Base-by-base conservation (phyloP, 140 eudicot genomes). In the Senecio squalidus region DNA sequence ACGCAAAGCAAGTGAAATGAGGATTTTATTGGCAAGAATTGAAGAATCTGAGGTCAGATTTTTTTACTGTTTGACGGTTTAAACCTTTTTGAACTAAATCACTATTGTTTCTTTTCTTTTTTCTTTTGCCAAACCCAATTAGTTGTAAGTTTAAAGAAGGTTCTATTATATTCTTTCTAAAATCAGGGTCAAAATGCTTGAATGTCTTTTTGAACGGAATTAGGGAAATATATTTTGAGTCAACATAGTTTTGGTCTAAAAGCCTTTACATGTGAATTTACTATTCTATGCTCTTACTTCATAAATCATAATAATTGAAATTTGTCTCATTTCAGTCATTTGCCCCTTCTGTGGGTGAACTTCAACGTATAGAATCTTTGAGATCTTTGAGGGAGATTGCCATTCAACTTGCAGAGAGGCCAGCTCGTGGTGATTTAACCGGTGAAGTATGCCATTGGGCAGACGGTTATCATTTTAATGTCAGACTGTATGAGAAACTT, bases 401-500 rank as follows among this genome's bases (percentile, higher is more conserved):
- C 11, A 63, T 79, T 68, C 82, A 94, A 53, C 95, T 92, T 70
- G 99, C 99, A 60, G 99, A 92, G 75, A 88, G 99, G 70, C 93
- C 99, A 49, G 96, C 92, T 66, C 85, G 99, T 47, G 99, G 99
- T 82, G 99, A 92, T 73, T 69, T 92, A 82, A 92, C 99, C 25
- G 99, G 99, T 73, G 96, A 92, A 92, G 80, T 92, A 28, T 84
- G 99, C 74, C 99, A 92, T 63, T 92, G 96, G 96, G 99, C 96
- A 47, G 99, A 92, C 64, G 99, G 99, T 56, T 92, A 92, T 78
- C 96, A 82, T 75, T 80, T 92, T n/a, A 92, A 92, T 66, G 96
- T 92, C 81, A 84, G 83, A 70, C 62, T 92, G 14, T 92, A 92
- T 58, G 99, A 88, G 78, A 88, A 88, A 58, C 81, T 92, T 56